Evolutionary conservation across 1,139 yeast species (phyloP).

Genomic region (Yamadazyma dushanensis): DNA sequence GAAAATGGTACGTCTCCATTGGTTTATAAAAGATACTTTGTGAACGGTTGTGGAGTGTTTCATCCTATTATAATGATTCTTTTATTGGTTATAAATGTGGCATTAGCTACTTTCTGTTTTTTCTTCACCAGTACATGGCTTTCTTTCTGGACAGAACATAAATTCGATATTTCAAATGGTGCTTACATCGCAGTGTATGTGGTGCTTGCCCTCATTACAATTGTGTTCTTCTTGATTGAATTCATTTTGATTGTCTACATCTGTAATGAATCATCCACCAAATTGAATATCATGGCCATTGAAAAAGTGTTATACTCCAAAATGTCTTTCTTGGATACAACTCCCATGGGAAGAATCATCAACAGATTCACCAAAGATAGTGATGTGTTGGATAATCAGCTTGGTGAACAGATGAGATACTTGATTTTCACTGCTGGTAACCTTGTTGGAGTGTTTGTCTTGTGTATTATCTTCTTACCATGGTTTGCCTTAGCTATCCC

Average conservation of each 20-base stretch:
- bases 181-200: slow-evolving; percentile 76
- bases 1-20: slow-evolving; percentile 31
- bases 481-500: slow-evolving; percentile 56
- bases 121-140: slow-evolving; percentile 80
- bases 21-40: slow-evolving; percentile 46
- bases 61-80: slow-evolving; percentile 19
- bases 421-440: slow-evolving; percentile 47
- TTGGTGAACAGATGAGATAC: slow-evolving; percentile 59
- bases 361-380: slow-evolving; percentile 79
- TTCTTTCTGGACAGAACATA: slow-evolving; percentile 74
- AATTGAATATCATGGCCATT: slow-evolving; percentile 52
- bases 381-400: slow-evolving; percentile 77
- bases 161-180: slow-evolving; percentile 50
- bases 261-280: slow-evolving; percentile 50
- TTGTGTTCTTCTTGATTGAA: slow-evolving; percentile 38
- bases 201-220: slow-evolving; percentile 49
- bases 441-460: slow-evolving; percentile 62
- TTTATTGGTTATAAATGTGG: slow-evolving; percentile 22
- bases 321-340: slow-evolving; percentile 59
- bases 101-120: slow-evolving; percentile 55
- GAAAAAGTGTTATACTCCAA: slow-evolving; percentile 59
- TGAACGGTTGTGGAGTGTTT: slow-evolving; percentile 55
- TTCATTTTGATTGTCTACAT: slow-evolving; percentile 53
- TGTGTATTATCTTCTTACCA: slow-evolving; percentile 72
- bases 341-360: slow-evolving; percentile 62